Conservation (phyloP, 371 early-diverging fungal genomes). For the Nematocida sp. region DNA sequence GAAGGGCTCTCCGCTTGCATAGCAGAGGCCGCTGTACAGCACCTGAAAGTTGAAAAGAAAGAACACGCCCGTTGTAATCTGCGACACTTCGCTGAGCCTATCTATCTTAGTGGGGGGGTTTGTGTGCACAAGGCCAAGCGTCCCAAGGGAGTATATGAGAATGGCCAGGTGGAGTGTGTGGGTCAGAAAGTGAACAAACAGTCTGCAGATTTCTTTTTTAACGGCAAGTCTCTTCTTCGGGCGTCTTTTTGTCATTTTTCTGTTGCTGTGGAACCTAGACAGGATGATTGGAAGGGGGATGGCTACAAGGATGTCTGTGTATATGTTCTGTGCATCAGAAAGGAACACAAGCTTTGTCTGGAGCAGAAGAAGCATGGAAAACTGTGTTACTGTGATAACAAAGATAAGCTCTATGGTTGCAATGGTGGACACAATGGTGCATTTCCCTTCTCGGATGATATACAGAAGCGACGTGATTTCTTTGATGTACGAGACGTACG, state of each 20-base stretch:
- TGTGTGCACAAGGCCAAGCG: background rate
- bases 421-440: slow-evolving; percentile 88
- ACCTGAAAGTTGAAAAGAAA: slow-evolving; percentile 39
- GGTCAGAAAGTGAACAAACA: slow-evolving; percentile 25
- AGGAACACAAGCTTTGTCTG: slow-evolving; percentile 66
- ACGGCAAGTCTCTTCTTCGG: slow-evolving; percentile 38
- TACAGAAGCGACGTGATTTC: slow-evolving; percentile 81
- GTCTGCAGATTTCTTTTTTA: slow-evolving; percentile 2
- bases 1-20: slow-evolving; percentile 34
- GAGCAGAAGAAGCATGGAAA: slow-evolving; percentile 80
- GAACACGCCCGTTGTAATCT: slow-evolving; percentile 35
- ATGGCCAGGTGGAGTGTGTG: slow-evolving; percentile 20
- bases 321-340: slow-evolving; percentile 61
- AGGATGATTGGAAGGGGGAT: slow-evolving; percentile 53
- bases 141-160: background rate
- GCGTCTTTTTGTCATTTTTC: slow-evolving; percentile 24
- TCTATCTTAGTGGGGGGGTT: background rate
- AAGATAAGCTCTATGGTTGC: slow-evolving; percentile 94
- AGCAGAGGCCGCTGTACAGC: slow-evolving; percentile 43
- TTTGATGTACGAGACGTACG: slow-evolving; percentile 77
- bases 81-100: slow-evolving; percentile 25
- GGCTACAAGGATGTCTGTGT: slow-evolving; percentile 57
- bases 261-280: slow-evolving; percentile 36
- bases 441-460: slow-evolving; percentile 87
- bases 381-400: slow-evolving; percentile 77